Evolutionary conservation across 495 filamentous ascomycete genomes (phyloP).

Genomic region (Annulohypoxylon moriforme): DNA sequence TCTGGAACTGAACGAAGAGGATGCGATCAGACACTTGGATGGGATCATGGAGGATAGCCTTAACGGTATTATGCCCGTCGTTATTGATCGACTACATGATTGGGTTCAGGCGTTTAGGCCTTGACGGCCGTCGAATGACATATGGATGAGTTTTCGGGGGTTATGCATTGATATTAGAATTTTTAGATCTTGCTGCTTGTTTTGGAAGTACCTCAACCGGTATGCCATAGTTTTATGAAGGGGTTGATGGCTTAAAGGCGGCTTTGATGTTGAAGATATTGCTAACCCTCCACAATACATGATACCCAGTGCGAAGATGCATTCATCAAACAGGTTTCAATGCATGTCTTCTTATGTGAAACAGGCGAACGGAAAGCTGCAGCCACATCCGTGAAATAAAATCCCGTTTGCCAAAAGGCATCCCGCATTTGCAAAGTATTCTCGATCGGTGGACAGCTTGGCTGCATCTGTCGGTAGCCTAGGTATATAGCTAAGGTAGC

Average conservation of each 20-base stretch:
- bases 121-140: slow-evolving; percentile 50
- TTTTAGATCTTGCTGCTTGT: neutral
- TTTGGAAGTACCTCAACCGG: neutral
- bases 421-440: slow-evolving; percentile 19
- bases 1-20: slow-evolving; percentile 91
- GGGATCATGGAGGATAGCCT: slow-evolving; percentile 88
- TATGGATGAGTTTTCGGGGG: neutral
- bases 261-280: slow-evolving; percentile 6
- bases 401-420: slow-evolving; percentile 22
- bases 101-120: slow-evolving; percentile 90
- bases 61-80: slow-evolving; percentile 86
- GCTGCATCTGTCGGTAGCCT: slow-evolving; percentile 7
- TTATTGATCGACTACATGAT: slow-evolving; percentile 95
- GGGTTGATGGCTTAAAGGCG: too few species aligned
- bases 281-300: slow-evolving; percentile 14
- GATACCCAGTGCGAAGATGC: slow-evolving; percentile 24
- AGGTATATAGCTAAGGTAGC: slow-evolving; percentile 3
- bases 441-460: slow-evolving; percentile 10
- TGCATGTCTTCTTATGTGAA: slow-evolving; percentile 31
- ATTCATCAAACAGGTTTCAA: slow-evolving; percentile 28
- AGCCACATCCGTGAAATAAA: slow-evolving; percentile 26
- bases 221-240: neutral
- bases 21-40: slow-evolving; percentile 88
- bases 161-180: neutral
- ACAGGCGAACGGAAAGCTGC: slow-evolving; percentile 30